Evolutionary conservation across 129 eudicot species (phyloP), one percentile per base, ranked within the genome.

Genomic region (Flaveria sonorensis): DNA sequence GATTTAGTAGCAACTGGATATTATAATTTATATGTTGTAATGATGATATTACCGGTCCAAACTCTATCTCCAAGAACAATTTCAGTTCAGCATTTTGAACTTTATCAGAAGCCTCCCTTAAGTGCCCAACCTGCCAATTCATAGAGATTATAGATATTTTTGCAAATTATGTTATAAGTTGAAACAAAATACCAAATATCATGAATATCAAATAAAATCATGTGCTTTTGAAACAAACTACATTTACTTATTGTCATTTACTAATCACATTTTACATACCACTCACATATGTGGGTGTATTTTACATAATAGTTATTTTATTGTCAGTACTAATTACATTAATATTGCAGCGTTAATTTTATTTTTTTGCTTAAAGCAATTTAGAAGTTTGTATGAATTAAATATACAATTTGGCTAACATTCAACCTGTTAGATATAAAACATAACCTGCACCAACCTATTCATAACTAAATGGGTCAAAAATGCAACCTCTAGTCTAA

Each of bases 1-100:
- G 4, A 64, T 30, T 64, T n/a, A 36, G 18, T 36, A 39, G 26
- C 26, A 36, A 66, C 71, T 36, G 13, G 20, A 66, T 66, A 63
- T 63, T 63, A 30, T 63, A 63, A 2, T 15, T 28, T 63, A 14
- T 3, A 24, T 30, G 69, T 30, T 63, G 13, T 63, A 30, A 23
- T 21, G 32, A 55, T 20, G 65, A 70, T 65, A 72, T 73, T 87
- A 94, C 99, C 83, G 30, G 87, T 28, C 99, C 99, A 73, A 55
- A 66, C 82, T 91, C 90, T 42, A 91, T 86, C 88, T 94, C 99
- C 86, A 94, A 72, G 81, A 94, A 89, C 87, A 94, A 82, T 74
- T 91, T 94, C 69, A 94, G 85, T 83, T 94, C 99, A 52, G 99
- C 97, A 81, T 86, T 94, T 72, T 84, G 87, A 47, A 82, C 82